Evolutionary conservation across 1,284 basidiomycete species (phyloP), one percentile per base, ranked within the genome.

Genomic region (Quambalaria eucalypti): DNA sequence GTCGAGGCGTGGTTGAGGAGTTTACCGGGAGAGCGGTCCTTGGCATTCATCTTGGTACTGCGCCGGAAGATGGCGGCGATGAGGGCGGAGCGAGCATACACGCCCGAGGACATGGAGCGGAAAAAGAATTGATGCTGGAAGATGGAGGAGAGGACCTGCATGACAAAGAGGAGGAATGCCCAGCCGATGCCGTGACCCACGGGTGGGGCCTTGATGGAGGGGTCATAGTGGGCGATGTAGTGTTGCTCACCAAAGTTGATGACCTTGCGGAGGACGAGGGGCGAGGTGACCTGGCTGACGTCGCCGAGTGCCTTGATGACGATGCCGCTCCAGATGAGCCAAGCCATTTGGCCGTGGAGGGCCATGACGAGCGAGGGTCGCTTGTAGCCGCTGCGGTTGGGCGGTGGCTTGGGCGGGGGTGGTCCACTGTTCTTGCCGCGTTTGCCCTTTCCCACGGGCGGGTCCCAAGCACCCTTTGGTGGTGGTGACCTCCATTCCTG

Each of bases 1-100:
- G 90, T 92, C 4, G 88, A 90, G 63, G 96, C 92, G 77, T 92
- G 88, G 69, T 90, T 93, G 59, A 93, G 85, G 39, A 92, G 82
- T 69, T 86, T 86, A 36, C 90, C 90, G 23, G 85, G 85, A 2
- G 85, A 84, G n/a, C 91, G 83, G 8, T 89, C 84, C 50, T 89
- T 86, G 21, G 87, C 83, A 2, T 86, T 87, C 48, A 96, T 80
- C 36, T 80, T 82, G 30, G 95, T 81, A 1, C 88, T 84, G 48
- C 86, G 84, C 29, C 83, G 81, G 76, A 92, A 97, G 54, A 96
- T 86, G 8, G 87, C 85, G 0, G 88, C 85, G 68, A 96, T 95
- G 54, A 96, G 82, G 0, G 90, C 90, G 2, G 86, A 85, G 46
- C 91, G 85, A 3, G 88, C 73, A 21, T 93, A 81, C 8, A 95